Conservation (phyloP, 805 yeast species). For the Candida pini region DNA sequence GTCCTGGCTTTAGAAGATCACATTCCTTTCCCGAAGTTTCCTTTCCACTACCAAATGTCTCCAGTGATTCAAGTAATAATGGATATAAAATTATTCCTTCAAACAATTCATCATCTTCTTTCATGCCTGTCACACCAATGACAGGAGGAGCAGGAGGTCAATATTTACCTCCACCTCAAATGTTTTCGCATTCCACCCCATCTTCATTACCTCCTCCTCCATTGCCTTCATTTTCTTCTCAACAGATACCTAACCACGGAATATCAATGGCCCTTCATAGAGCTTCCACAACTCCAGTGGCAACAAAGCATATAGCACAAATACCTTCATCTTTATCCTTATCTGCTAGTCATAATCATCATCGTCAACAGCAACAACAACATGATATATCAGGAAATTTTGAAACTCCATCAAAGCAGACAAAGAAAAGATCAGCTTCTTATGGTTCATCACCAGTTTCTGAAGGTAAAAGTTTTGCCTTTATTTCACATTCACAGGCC, state of each 20-base stretch:
- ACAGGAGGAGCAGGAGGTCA: slow-evolving; percentile 12
- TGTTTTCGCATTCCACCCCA: slow-evolving; percentile 18
- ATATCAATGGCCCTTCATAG: background rate
- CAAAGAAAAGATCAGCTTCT: slow-evolving; percentile 7
- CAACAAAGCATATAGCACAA: background rate
- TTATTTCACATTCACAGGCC: slow-evolving; percentile 88
- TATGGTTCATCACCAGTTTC: slow-evolving; percentile 15
- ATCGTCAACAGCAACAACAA: background rate
- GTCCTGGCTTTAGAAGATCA: slow-evolving; percentile 20
- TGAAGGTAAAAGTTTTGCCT: slow-evolving; percentile 56
- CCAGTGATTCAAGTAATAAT: background rate
- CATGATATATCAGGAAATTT: background rate
- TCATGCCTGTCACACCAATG: slow-evolving; percentile 18
- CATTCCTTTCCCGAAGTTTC: slow-evolving; percentile 13
- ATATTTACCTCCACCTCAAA: slow-evolving; percentile 18
- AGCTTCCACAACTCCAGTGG: background rate
- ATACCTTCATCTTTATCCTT: too few species aligned
- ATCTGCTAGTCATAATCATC: background rate
- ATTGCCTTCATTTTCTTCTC: slow-evolving; percentile 3
- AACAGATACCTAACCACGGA: background rate
- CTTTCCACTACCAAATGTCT: slow-evolving; percentile 1
- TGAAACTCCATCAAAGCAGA: slow-evolving; percentile 1
- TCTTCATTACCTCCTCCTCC: slow-evolving; percentile 9
- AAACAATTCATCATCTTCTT: slow-evolving; percentile 5
- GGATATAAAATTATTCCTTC: background rate